Evolutionary conservation across 163 green algal species (phyloP), one percentile per base, ranked within the genome.

Genomic region (Chloromonas sp.): DNA sequence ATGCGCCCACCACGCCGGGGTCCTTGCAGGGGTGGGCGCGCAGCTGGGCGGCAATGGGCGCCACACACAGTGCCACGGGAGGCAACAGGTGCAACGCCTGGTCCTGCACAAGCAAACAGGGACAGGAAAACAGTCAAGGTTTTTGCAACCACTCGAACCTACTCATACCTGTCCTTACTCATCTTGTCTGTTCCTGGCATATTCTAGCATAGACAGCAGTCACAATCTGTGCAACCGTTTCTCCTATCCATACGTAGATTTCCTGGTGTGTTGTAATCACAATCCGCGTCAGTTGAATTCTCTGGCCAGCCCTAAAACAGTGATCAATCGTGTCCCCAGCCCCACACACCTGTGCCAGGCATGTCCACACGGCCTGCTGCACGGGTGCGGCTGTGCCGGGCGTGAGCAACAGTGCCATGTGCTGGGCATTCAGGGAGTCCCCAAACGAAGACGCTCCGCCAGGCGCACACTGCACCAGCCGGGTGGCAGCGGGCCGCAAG

Each of bases 401-500:
- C 61, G 85, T 58, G 78, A 91, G 85, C 74, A 88, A 83, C 15
- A 86, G 60, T 14, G 85, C 87, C 70, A 90, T 60, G 61, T 89
- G 87, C 15, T 60, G 59, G 1, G 2, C 84, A 58, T 88, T 88
- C 84, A 92, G 81, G 3, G 87, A 84, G 81, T 92, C 89, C 0
- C 87, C 89, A 66, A 88, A 85, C 13, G 83, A 90, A 13, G 70
- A 14, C 77, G 81, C 70, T 92, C 89, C 0, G 87, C 79, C 71
- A 89, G 79, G 58, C 79, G 61, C 2, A 74, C 13, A 0, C 79
- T 77, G 62, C 86, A 85, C 86, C 86, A 79, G 5, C 71, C 71
- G 5, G 13, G 2, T 2, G 13, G 71, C 71, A 79, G 2, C 71
- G 5, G 71, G 13, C 13, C 5, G 13, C 2, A 79, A 14, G 13